A percentile compares a stretch with the other conserved stretches of the same genome.
Evolutionary conservation across 2,329 filamentous ascomycete species (phyloP).

Genomic region (Coleophoma cylindrospora): DNA sequence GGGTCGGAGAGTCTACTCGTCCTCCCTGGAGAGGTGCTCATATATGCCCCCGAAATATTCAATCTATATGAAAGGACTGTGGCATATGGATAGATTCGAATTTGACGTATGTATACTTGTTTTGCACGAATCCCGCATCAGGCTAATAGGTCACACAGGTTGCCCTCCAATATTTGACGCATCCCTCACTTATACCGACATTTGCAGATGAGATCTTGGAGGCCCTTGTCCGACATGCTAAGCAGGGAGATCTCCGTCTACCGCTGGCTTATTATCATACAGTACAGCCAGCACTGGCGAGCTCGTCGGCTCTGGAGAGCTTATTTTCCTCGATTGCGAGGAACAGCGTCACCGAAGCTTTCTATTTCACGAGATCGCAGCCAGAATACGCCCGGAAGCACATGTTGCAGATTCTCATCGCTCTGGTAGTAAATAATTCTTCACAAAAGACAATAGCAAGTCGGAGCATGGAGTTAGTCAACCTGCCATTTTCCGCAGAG

Average conservation of each 20-base stretch:
- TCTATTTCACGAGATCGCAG: conserved; percentile 66
- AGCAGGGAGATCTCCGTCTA: conserved; percentile 55
- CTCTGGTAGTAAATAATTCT: conserved; percentile 44
- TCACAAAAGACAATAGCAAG: conserved; percentile 38
- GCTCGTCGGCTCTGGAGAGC: conserved; percentile 53
- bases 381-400: conserved; percentile 54
- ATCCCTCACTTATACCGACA: conserved; percentile 74
- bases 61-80: conserved; percentile 76
- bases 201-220: conserved; percentile 80
- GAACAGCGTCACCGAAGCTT: conserved; percentile 66
- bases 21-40: conserved; percentile 53
- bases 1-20: conserved; percentile 38
- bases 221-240: conserved; percentile 57
- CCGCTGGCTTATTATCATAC: conserved; percentile 76
- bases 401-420: conserved; percentile 64
- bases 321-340: conserved; percentile 66
- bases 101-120: conserved; percentile 57
- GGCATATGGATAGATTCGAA: conserved; percentile 70
- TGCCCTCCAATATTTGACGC: conserved; percentile 71
- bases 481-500: conserved; percentile 62
- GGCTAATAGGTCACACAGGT: conserved; percentile 34
- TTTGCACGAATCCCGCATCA: conserved; percentile 3
- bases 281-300: conserved; percentile 67
- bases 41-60: conserved; percentile 72
- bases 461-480: conserved; percentile 64